These are phyloP conservation scores for Fusarium keratoplasticum DNA, from an alignment of 2,329 filamentous ascomycete genomes.

Conservation along the genomic window DNA sequence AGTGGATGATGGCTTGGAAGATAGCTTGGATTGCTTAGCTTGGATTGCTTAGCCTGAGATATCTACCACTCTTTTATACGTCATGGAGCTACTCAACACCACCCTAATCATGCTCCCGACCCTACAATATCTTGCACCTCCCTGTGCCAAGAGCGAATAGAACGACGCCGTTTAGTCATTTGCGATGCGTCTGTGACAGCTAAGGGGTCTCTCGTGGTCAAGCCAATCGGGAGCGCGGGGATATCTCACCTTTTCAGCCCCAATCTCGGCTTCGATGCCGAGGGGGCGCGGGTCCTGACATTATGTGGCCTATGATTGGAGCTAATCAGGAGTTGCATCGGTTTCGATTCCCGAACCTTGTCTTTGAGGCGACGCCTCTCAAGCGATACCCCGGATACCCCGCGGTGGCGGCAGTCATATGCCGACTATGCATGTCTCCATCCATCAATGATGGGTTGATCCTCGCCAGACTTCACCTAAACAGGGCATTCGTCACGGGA, in stretches of 20 bases:
- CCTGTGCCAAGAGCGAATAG: background rate
- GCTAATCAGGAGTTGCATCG: background rate
- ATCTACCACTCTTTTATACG: background rate
- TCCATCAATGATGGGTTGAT: background rate
- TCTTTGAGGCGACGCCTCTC: background rate
- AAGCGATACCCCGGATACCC: background rate
- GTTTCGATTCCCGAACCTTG: background rate
- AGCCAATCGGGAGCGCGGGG: background rate
- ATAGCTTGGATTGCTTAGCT: background rate
- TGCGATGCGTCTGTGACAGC: background rate
- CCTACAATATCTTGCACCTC: background rate
- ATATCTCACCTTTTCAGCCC: background rate
- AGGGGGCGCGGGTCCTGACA: background rate
- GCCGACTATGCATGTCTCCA: background rate
- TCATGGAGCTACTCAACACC: background rate
- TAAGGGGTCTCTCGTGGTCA: background rate
- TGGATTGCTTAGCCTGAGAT: background rate
- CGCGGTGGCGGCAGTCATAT: background rate
- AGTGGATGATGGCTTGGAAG: background rate
- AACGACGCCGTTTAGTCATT: background rate
- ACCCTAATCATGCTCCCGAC: background rate
- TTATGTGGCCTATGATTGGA: background rate
- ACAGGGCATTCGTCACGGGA: background rate
- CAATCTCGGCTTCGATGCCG: background rate
- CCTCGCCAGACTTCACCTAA: background rate